A percentile compares a stretch with the other conserved stretches of the same genome.
These are phyloP conservation scores for Penicillium sp. DNA, from an alignment of 2,329 filamentous ascomycete species.

Conservation along the genomic window DNA sequence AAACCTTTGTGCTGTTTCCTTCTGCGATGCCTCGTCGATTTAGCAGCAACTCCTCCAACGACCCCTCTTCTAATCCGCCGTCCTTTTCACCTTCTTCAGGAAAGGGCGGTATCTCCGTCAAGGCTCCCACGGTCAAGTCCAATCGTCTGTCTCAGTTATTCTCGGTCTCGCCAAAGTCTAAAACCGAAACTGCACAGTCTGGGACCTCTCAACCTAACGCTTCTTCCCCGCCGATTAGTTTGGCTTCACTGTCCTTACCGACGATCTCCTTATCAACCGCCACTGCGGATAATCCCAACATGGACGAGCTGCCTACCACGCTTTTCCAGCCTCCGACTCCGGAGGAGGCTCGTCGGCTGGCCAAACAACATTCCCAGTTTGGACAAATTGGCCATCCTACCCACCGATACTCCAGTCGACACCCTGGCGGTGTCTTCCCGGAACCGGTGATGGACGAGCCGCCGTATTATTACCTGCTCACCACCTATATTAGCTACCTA, in stretches of 20 bases:
- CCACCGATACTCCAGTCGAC: slow-evolving; percentile 86
- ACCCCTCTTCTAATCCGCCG: slow-evolving; percentile 50
- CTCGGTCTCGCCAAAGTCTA: slow-evolving; percentile 73
- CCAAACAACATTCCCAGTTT: slow-evolving; percentile 83
- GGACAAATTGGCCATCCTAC: slow-evolving; percentile 75
- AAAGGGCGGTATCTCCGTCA: slow-evolving; percentile 53
- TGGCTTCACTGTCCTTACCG: slow-evolving; percentile 74
- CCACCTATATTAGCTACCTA: slow-evolving; percentile 97
- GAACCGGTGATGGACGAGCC: slow-evolving; percentile 91
- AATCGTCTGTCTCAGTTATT: slow-evolving; percentile 82
- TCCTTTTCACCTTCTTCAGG: slow-evolving; percentile 53
- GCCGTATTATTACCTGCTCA: slow-evolving; percentile 93
- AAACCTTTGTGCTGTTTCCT: slow-evolving; percentile 27
- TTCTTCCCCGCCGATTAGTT: slow-evolving; percentile 62
- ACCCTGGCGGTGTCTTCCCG: slow-evolving; percentile 75
- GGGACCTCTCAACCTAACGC: slow-evolving; percentile 49
- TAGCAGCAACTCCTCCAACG: slow-evolving; percentile 58
- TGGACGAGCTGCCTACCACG: slow-evolving; percentile 71
- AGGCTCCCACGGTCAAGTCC: slow-evolving; percentile 58
- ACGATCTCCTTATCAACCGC: slow-evolving; percentile 90
- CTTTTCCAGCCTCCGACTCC: slow-evolving; percentile 85
- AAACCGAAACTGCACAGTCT: slow-evolving; percentile 61
- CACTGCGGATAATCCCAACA: slow-evolving; percentile 70
- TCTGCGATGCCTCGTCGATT: slow-evolving; percentile 63
- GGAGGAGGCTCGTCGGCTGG: slow-evolving; percentile 74